A percentile compares a stretch with the other conserved stretches of the same genome.
These are phyloP conservation scores for Talaromyces sp. DNA, from an alignment of 2,329 filamentous ascomycete genomes.

Conservation along the genomic window DNA sequence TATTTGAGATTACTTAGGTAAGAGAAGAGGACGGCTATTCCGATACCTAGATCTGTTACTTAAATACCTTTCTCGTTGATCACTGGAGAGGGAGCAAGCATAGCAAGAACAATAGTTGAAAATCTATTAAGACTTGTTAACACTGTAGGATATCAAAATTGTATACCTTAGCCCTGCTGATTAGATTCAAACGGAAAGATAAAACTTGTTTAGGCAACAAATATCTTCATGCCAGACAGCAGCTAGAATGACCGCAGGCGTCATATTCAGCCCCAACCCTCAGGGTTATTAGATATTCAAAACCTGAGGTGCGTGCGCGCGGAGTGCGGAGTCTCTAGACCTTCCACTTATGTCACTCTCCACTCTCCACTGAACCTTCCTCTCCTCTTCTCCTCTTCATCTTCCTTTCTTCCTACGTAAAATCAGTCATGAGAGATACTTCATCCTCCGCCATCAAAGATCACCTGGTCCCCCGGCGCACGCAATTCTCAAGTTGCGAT, in stretches of 20 bases:
- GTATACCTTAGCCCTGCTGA: background rate
- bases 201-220: background rate
- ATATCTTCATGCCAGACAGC: background rate
- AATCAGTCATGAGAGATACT: background rate
- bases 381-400: background rate
- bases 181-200: background rate
- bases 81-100: background rate
- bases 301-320: background rate
- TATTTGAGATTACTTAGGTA: background rate
- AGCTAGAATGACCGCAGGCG: background rate
- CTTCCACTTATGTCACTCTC: background rate
- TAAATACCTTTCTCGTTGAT: too few species aligned
- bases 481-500: constrained; percentile 36
- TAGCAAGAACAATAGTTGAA: background rate
- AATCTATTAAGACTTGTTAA: background rate
- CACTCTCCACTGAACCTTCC: background rate
- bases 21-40: background rate
- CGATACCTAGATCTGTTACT: too few species aligned
- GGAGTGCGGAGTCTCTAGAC: background rate
- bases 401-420: background rate
- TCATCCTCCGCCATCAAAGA: background rate
- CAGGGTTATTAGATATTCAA: too few species aligned
- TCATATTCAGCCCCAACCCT: background rate
- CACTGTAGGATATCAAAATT: background rate
- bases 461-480: constrained; percentile 22